Evolutionary conservation across 169 alveolate species (phyloP).

Genomic region (Babesia bovis): DNA sequence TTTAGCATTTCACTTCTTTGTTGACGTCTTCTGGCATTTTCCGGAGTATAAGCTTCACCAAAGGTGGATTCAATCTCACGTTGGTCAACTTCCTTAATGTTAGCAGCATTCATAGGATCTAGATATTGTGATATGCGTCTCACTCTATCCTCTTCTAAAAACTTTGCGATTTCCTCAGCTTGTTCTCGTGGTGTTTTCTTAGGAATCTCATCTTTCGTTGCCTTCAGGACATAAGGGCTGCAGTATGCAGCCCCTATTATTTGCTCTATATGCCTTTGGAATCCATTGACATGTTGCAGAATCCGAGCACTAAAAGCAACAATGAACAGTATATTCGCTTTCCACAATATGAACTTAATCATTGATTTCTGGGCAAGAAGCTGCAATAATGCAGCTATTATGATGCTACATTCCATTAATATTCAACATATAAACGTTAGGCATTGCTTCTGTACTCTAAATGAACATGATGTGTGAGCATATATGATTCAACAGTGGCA

Average conservation of each 20-base stretch:
- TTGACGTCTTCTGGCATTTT: conserved; percentile 24
- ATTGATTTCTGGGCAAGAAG: too few species aligned
- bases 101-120: conserved; percentile 45
- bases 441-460: too few species aligned
- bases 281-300: conserved; percentile 17
- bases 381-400: too few species aligned
- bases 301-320: too few species aligned
- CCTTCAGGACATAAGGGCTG: background rate
- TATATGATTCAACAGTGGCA: too few species aligned
- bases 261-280: background rate
- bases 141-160: conserved; percentile 18
- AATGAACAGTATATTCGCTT: too few species aligned
- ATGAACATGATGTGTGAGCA: too few species aligned
- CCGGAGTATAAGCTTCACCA: conserved; percentile 53
- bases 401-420: too few species aligned
- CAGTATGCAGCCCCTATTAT: background rate
- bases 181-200: background rate
- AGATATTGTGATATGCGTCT: conserved; percentile 34
- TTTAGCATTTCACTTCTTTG: background rate
- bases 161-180: conserved; percentile 35
- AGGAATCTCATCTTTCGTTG: background rate
- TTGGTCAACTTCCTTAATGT: conserved; percentile 24
- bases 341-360: too few species aligned
- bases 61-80: conserved; percentile 26
- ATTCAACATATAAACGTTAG: too few species aligned